A percentile compares a stretch with the other conserved stretches of the same genome.
These are phyloP conservation scores for Paramecium caudatum DNA, from an alignment of 73 alveolate genomes.

Conservation along the genomic window DNA sequence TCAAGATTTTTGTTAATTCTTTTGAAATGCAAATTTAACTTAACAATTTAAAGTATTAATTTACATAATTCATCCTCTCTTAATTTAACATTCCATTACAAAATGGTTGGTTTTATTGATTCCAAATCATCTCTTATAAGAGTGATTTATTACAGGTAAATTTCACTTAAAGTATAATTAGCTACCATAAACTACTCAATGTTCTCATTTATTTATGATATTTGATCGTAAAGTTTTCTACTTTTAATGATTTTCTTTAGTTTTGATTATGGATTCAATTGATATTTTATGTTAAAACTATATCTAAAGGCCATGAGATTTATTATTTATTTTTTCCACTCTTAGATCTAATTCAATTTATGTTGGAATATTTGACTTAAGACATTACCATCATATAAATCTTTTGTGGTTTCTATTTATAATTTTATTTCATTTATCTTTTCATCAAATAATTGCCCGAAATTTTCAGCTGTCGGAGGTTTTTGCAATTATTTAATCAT, in stretches of 20 bases:
- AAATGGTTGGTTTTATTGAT: not conserved
- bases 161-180: not conserved
- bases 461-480: not conserved
- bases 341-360: conserved; percentile 2
- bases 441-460: conserved; percentile 11
- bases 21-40: not conserved
- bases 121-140: not conserved
- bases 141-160: not conserved
- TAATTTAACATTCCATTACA: conserved; percentile 55
- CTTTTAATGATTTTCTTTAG: conserved; percentile 3
- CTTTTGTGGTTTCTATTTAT: conserved; percentile 17
- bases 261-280: not conserved
- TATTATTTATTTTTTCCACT: conserved; percentile 5
- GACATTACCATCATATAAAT: not conserved
- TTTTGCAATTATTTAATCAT: not conserved
- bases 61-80: conserved; percentile 38
- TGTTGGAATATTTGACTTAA: not conserved
- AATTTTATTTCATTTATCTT: not conserved
- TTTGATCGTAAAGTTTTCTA: conserved; percentile 19
- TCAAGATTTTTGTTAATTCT: not conserved
- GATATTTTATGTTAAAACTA: conserved; percentile 16
- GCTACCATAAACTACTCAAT: not conserved
- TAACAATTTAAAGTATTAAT: not conserved
- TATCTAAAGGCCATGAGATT: not conserved
- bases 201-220: not conserved